phyloP scores from a whole-genome alignment of 2,329 filamentous ascomycete genomes.

The Scleromitrula shiraiana region DNA sequence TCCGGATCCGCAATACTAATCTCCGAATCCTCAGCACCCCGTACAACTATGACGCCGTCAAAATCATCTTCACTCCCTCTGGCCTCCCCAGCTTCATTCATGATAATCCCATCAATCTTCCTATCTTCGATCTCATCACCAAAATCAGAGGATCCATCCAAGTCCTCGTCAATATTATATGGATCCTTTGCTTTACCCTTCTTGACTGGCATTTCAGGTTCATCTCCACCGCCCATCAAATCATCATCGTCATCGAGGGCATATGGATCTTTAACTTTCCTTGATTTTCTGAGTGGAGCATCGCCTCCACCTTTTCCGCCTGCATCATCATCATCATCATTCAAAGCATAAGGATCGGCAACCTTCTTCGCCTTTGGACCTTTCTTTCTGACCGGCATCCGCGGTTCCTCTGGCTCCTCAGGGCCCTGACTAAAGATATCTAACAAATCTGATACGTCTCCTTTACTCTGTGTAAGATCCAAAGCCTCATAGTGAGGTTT shows the following conservation, averaged over 20 bases:
- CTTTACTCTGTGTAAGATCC: constrained; percentile 1
- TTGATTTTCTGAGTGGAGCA: not conserved
- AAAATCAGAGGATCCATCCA: constrained; percentile 4
- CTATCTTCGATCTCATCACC: not conserved
- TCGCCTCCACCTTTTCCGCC: not conserved
- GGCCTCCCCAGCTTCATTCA: constrained; percentile 4
- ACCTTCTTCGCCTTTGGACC: not conserved
- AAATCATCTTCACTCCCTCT: not conserved
- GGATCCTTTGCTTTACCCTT: constrained; percentile 5
- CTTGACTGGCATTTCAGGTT: not conserved
- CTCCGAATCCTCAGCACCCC: constrained; percentile 1
- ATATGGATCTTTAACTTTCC: constrained; percentile 1
- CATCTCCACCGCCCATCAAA: not conserved
- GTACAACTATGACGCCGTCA: too few relatives aligned
- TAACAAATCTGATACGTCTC: constrained; percentile 4
- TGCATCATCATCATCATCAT: constrained; percentile 3
- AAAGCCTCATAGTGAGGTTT: constrained; percentile 1
- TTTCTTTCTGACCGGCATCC: constrained; percentile 6
- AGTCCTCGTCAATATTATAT: not conserved
- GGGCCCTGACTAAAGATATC: constrained; percentile 8
- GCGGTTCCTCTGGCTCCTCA: constrained; percentile 4
- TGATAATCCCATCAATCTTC: not conserved
- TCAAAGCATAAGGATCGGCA: constrained; percentile 3
- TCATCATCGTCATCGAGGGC: constrained; percentile 5
- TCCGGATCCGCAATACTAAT: constrained; percentile 22